These are phyloP conservation scores for Glycine latifolia DNA, from an alignment of 306 rosid species.

Conservation along the genomic window DNA sequence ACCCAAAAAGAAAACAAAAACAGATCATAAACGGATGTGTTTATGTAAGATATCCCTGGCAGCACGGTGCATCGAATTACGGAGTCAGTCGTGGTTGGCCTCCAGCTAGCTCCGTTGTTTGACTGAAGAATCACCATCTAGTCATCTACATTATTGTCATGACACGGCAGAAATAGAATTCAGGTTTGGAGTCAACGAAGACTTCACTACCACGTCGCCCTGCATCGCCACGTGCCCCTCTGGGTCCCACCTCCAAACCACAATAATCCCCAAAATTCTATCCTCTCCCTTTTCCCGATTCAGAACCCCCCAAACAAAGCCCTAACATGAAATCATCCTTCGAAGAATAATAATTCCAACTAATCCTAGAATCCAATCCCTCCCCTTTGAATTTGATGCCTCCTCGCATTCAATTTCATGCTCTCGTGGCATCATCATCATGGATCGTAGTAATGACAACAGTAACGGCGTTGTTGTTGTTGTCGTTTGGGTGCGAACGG, in stretches of 20 bases:
- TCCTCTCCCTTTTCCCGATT: background rate
- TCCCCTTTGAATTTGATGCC: background rate
- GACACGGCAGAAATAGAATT: too few species aligned
- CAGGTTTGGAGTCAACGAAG: background rate
- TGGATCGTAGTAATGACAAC: slow-evolving; percentile 49
- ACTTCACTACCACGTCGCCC: background rate
- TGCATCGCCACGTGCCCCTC: background rate
- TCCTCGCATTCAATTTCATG: background rate
- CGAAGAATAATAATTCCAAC: background rate
- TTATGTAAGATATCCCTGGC: background rate
- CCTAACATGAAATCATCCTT: slow-evolving; percentile 1
- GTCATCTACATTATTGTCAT: too few species aligned
- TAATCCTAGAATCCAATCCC: background rate
- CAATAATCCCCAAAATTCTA: background rate
- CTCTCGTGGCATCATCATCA: background rate
- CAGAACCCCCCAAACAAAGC: slow-evolving; percentile 5
- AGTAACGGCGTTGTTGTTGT: background rate
- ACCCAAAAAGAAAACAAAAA: too few species aligned
- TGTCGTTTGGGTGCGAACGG: slow-evolving; percentile 11
- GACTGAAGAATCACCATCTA: background rate
- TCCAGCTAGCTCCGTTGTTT: background rate
- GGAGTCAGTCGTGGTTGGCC: background rate
- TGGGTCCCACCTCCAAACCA: background rate
- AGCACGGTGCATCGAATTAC: background rate
- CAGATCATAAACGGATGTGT: too few species aligned